Base-by-base conservation (phyloP, 2,329 filamentous ascomycete species). In the Volutella citrinella region DNA sequence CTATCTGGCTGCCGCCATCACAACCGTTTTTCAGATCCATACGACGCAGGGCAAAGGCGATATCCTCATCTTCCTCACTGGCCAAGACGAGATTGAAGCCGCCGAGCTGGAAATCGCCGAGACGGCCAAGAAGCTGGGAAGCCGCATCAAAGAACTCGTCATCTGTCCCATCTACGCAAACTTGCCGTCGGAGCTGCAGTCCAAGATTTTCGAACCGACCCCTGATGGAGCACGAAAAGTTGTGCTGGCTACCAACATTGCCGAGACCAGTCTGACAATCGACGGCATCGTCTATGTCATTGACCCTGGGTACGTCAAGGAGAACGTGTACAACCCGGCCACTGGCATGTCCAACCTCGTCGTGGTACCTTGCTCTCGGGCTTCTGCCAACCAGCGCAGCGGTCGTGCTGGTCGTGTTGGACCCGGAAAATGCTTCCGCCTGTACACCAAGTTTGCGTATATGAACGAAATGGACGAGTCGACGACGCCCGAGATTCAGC, bases 281-380 rank as follows among this genome's bases (percentile, higher is more conserved):
- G 90, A 97, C 57, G 91, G 90, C 12, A 95, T 97, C 40, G 85
- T 91, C 8, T 96, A 94, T 57, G 93, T 97, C 21, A 95, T 97
- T 40, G 93, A 98, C 50, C 87, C 87, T 0, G 93, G 93, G 1
- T 95, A 94, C 46, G 88, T 93, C 43, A 98, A 98, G 60, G 88
- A 97, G 56, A 95, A 95, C 49, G 78, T 90, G 2, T 97, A 91
- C 66, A 95, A 95, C 43, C 84, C 90, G 1, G 80, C 84, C 2
- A 95, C 87, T 0, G 90, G 90, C 35, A 95, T 97, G 85, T 90
- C 91, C 18, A 90, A 87, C 23, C 67, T 98, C 10, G 84, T 95
- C 0, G 87, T 95, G 2, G 89, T 91, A 0, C 91, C 93, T 0
- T 95, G 88, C 57, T 95, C 89, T 9, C 77, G 90, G 23, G 93